Evolutionary conservation across 495 filamentous ascomycete genomes (phyloP).

Genomic region (Podospora bellae-mahoneyi): DNA sequence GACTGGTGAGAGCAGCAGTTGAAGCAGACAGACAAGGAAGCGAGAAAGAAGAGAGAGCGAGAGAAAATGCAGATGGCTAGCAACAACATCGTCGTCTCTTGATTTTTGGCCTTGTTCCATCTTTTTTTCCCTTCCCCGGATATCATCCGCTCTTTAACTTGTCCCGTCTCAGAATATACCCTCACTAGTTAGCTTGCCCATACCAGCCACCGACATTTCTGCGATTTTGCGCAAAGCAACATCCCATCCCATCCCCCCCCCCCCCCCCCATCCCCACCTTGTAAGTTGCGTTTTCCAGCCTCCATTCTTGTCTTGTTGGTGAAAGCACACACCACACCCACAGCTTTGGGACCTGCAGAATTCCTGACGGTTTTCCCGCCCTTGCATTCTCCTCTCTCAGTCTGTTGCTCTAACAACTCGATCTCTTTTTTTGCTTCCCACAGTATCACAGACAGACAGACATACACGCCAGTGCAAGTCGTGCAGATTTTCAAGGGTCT

Average conservation of each 20-base stretch:
- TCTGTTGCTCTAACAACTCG: background rate
- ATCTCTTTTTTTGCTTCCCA: background rate
- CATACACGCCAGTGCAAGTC: too few species aligned
- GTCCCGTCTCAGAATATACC: background rate
- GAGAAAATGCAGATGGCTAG: background rate
- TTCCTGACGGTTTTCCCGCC: conserved; percentile 7
- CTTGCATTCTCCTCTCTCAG: conserved; percentile 1
- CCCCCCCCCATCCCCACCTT: background rate
- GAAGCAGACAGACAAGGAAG: background rate
- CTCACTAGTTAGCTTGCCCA: background rate
- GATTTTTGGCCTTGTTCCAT: background rate
- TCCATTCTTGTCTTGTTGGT: background rate
- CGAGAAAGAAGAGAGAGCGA: background rate
- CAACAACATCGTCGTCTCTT: background rate
- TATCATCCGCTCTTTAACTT: background rate
- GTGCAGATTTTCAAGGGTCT: too few species aligned
- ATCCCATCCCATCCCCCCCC: background rate
- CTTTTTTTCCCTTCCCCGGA: background rate
- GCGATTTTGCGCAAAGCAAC: conserved; percentile 7
- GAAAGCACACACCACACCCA: background rate
- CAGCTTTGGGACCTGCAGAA: background rate
- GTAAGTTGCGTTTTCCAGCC: conserved; percentile 4
- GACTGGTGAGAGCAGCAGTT: background rate
- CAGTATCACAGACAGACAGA: background rate
- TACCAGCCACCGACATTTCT: background rate